A percentile compares a stretch with the other conserved stretches of the same genome.
phyloP scores from a whole-genome alignment of 2,329 filamentous ascomycete genomes.

The Trichoderma koningii region DNA sequence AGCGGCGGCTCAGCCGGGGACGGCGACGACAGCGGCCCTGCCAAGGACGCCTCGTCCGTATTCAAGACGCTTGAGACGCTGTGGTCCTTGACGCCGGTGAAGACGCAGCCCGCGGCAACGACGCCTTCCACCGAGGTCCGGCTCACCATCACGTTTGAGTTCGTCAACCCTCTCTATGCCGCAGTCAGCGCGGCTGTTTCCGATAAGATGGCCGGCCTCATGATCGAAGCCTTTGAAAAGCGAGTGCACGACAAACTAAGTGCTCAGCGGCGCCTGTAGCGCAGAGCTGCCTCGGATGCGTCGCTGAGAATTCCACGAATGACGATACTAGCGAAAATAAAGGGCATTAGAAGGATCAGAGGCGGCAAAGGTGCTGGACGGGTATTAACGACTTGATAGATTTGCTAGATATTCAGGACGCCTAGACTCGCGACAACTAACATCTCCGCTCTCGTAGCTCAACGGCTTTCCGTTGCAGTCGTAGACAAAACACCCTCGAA shows the following conservation, averaged over 20 bases:
- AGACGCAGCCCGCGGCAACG: constrained; percentile 30
- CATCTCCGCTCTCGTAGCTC: constrained; percentile 25
- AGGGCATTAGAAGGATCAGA: neutral
- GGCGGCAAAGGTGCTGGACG: neutral
- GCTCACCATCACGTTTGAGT: constrained; percentile 77
- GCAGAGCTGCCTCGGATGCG: neutral
- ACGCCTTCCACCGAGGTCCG: constrained; percentile 65
- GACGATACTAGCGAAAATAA: neutral
- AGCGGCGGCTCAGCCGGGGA: constrained; percentile 59
- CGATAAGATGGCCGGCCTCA: constrained; percentile 78
- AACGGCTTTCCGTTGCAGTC: constrained; percentile 29
- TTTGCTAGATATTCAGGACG: constrained; percentile 1
- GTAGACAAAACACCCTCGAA: too few species aligned
- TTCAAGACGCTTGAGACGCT: constrained; percentile 70
- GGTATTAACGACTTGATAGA: neutral
- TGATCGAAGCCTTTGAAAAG: constrained; percentile 93
- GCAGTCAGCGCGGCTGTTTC: constrained; percentile 79
- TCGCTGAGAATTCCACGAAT: neutral
- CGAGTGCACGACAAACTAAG: constrained; percentile 59
- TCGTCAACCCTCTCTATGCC: constrained; percentile 85
- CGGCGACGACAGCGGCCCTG: constrained; percentile 36
- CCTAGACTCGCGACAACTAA: constrained; percentile 27
- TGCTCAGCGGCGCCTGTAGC: constrained; percentile 15
- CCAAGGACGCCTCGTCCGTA: constrained; percentile 49
- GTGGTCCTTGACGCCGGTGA: constrained; percentile 63